phyloP scores from a whole-genome alignment of 2,329 filamentous ascomycete genomes.

The Pseudopithomyces maydicus region DNA sequence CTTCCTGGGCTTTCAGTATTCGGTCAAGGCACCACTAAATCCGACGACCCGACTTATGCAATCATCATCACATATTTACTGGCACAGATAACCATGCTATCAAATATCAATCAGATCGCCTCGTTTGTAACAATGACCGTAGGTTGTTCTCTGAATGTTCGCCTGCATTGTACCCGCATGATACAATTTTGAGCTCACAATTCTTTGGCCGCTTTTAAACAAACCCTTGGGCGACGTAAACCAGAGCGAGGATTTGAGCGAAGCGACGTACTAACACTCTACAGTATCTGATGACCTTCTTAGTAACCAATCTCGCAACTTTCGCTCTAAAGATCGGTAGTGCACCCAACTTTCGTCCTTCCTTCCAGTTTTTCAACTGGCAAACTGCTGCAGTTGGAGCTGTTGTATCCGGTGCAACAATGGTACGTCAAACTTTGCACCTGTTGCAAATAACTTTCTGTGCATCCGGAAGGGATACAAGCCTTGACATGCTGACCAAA shows the following conservation, averaged over 20 bases:
- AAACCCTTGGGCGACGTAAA: too few relatives aligned
- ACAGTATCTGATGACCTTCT: constrained; percentile 83
- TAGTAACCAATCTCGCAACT: constrained; percentile 86
- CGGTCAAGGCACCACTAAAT: constrained; percentile 71
- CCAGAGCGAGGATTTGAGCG: neutral
- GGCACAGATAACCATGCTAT: constrained; percentile 79
- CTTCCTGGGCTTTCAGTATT: constrained; percentile 78
- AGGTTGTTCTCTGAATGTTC: constrained; percentile 1
- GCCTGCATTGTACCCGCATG: neutral
- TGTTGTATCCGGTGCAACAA: constrained; percentile 75
- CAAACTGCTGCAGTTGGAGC: constrained; percentile 78
- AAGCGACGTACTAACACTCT: neutral
- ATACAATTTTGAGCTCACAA: too few relatives aligned
- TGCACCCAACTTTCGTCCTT: constrained; percentile 85
- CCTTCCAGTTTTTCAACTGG: constrained; percentile 83
- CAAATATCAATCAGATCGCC: constrained; percentile 85
- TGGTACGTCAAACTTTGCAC: constrained; percentile 51
- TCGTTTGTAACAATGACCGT: constrained; percentile 87
- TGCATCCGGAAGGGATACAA: too few relatives aligned
- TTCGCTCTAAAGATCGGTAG: constrained; percentile 86
- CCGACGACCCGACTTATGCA: constrained; percentile 77
- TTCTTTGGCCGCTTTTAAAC: too few relatives aligned
- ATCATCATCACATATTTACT: constrained; percentile 77
- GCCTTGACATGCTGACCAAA: neutral
- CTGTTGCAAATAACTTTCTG: too few relatives aligned